Evolutionary conservation across 2,329 filamentous ascomycete genomes (phyloP).

Genomic region (Metarhizium rileyi): DNA sequence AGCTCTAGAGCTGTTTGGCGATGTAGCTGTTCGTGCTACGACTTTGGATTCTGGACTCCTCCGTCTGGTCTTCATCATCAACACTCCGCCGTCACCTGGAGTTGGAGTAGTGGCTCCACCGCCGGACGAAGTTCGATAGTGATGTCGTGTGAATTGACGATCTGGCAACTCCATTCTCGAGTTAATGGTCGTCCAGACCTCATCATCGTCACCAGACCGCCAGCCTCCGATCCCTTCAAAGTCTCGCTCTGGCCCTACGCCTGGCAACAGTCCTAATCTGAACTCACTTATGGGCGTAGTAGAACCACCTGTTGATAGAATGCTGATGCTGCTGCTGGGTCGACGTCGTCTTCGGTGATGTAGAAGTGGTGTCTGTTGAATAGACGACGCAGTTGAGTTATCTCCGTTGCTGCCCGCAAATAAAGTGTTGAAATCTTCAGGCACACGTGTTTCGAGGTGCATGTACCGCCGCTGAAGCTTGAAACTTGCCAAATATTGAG

Average conservation of each 20-base stretch:
- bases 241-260: slow-evolving; percentile 42
- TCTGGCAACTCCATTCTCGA: slow-evolving; percentile 41
- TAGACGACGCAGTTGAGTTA: slow-evolving; percentile 8
- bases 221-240: slow-evolving; percentile 52
- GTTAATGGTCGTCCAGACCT: slow-evolving; percentile 43
- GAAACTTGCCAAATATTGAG: slow-evolving; percentile 40
- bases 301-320: slow-evolving; percentile 22
- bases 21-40: slow-evolving; percentile 14
- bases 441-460: background rate
- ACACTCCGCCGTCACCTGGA: slow-evolving; percentile 29
- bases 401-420: slow-evolving; percentile 11
- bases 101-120: slow-evolving; percentile 28
- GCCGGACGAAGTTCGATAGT: slow-evolving; percentile 31
- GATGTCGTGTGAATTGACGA: slow-evolving; percentile 28
- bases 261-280: slow-evolving; percentile 33
- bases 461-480: slow-evolving; percentile 19
- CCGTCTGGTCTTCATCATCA: slow-evolving; percentile 34
- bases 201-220: slow-evolving; percentile 36
- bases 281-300: slow-evolving; percentile 25
- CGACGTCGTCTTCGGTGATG: slow-evolving; percentile 21
- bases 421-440: slow-evolving; percentile 11
- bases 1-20: slow-evolving; percentile 38
- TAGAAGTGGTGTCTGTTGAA: slow-evolving; percentile 7
- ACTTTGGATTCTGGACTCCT: slow-evolving; percentile 23
- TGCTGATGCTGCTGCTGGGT: slow-evolving; percentile 23